A percentile compares a stretch with the other conserved stretches of the same genome.
Conservation (phyloP, 306 rosid genomes). For the Vigna reflexopilosa region DNA sequence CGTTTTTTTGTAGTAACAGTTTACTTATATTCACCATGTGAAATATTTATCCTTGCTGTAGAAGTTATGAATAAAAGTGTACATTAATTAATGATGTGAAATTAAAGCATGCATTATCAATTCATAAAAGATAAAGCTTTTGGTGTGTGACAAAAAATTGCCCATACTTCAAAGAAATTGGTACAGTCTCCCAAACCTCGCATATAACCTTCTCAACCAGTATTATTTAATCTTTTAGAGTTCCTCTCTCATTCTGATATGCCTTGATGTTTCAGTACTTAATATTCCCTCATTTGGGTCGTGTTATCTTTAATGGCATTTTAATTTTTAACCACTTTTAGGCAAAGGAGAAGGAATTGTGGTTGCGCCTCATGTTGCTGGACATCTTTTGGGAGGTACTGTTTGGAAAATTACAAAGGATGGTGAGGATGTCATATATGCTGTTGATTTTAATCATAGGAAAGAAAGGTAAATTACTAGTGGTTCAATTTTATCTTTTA, state of each 20-base stretch:
- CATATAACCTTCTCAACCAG: not conserved
- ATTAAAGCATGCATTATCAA: constrained; percentile 11
- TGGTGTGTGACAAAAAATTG: not conserved
- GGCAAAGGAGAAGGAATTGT: constrained; percentile 98
- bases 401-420: constrained; percentile 97
- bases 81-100: not conserved
- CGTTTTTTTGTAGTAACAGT: not conserved
- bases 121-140: not conserved
- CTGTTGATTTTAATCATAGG: constrained; percentile 95
- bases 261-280: constrained; percentile 25
- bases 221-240: constrained; percentile 12
- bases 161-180: not conserved
- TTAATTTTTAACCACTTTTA: constrained; percentile 47
- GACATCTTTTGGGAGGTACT: constrained; percentile 96
- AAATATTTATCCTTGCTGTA: not conserved
- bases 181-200: not conserved
- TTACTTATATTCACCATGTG: not conserved
- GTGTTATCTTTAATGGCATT: constrained; percentile 27
- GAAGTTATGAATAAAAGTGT: not conserved
- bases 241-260: not conserved
- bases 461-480: constrained; percentile 70
- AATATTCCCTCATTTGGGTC: constrained; percentile 7
- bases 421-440: constrained; percentile 96
- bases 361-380: constrained; percentile 94
- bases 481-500: constrained; percentile 23